These are phyloP conservation scores for Alternaria burnsii DNA, from an alignment of 2,329 filamentous ascomycete genomes.

Conservation along the genomic window DNA sequence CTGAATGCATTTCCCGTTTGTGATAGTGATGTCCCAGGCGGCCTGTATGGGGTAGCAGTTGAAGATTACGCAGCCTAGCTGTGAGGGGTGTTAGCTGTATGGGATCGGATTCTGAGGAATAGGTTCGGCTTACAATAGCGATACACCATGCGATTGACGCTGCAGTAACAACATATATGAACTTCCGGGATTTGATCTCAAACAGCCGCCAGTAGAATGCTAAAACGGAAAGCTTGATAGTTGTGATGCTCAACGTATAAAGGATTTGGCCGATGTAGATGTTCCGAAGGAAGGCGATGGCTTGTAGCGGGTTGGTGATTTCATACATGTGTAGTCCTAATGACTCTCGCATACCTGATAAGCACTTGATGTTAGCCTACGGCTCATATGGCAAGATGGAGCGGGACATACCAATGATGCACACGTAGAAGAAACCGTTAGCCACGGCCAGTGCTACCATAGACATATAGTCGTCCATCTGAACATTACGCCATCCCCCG, in stretches of 20 bases:
- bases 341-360: conserved; percentile 25
- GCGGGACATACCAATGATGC: conserved; percentile 28
- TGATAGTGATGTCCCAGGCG: conserved; percentile 33
- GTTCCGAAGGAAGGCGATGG: conserved; percentile 26
- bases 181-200: conserved; percentile 22
- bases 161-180: conserved; percentile 19
- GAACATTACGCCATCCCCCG: conserved; percentile 33
- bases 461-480: conserved; percentile 30
- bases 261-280: conserved; percentile 31
- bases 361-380: neutral
- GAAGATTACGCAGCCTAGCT: conserved; percentile 31
- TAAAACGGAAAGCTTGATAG: conserved; percentile 35
- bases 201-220: conserved; percentile 41
- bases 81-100: neutral
- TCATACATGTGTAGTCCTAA: conserved; percentile 23
- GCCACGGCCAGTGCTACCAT: conserved; percentile 26
- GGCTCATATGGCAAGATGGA: neutral
- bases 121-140: conserved; percentile 19
- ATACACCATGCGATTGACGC: conserved; percentile 30
- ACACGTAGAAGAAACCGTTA: conserved; percentile 29
- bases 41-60: conserved; percentile 30
- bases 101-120: no score
- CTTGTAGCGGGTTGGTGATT: conserved; percentile 12
- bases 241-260: conserved; percentile 26
- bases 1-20: conserved; percentile 28